phyloP scores from a whole-genome alignment of 2,329 filamentous ascomycete species.

The Penicillium sumatraense region DNA sequence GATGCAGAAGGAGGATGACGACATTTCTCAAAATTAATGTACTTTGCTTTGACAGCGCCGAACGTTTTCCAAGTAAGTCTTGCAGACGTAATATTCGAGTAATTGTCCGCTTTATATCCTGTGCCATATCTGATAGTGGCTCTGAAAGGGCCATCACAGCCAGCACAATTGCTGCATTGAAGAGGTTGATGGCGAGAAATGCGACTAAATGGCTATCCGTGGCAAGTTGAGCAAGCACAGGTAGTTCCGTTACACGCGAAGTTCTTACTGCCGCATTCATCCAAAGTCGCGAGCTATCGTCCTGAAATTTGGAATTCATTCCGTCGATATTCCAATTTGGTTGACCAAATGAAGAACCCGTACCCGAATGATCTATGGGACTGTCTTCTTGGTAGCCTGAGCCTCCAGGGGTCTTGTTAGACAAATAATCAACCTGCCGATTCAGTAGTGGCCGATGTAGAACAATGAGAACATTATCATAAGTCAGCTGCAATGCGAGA shows the following conservation, averaged over 20 bases:
- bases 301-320: not conserved
- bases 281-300: slow-evolving; percentile 26
- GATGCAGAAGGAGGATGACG: slow-evolving; percentile 28
- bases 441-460: slow-evolving; percentile 49
- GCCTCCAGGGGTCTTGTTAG: slow-evolving; percentile 4
- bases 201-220: slow-evolving; percentile 50
- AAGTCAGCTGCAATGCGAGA: slow-evolving; percentile 49
- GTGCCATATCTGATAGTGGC: slow-evolving; percentile 48
- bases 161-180: slow-evolving; percentile 51
- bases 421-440: slow-evolving; percentile 39
- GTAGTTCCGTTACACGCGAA: slow-evolving; percentile 40
- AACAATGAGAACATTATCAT: slow-evolving; percentile 50
- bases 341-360: not conserved
- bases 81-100: slow-evolving; percentile 49
- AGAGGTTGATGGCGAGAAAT: slow-evolving; percentile 52
- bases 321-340: slow-evolving; percentile 1
- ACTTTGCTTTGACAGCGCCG: slow-evolving; percentile 43
- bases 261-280: slow-evolving; percentile 46
- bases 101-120: slow-evolving; percentile 49
- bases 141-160: slow-evolving; percentile 49
- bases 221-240: slow-evolving; percentile 41
- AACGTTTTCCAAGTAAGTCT: slow-evolving; percentile 39
- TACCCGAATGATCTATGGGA: not conserved
- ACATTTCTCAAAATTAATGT: slow-evolving; percentile 29
- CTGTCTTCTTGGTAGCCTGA: not conserved